Percentiles rank a stretch among this genome's conserved stretches.
Conservation (phyloP, 805 yeast genomes). For the Pichia heedii region DNA sequence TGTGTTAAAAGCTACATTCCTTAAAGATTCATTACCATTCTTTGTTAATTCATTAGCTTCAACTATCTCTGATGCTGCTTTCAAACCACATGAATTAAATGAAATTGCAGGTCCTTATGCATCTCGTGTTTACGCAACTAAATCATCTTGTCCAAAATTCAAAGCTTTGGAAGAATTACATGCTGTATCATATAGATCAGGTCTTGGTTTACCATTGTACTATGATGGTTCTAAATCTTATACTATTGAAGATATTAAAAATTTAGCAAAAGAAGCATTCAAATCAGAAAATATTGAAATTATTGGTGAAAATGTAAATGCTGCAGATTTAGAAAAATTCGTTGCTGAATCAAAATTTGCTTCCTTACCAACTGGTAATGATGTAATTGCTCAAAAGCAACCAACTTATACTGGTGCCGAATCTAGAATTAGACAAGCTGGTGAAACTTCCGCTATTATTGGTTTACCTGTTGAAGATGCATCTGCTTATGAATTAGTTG, state of each 20-base stretch:
- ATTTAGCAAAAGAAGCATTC: conserved; percentile 60
- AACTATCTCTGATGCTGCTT: conserved; percentile 59
- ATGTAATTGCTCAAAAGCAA: conserved; percentile 29
- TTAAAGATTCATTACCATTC: conserved; percentile 84
- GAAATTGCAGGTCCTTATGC: conserved; percentile 83
- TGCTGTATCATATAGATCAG: conserved; percentile 73
- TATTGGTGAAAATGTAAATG: conserved; percentile 64
- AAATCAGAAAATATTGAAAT: conserved; percentile 63
- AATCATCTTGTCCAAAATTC: conserved; percentile 41
- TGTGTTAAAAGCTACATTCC: conserved; percentile 70
- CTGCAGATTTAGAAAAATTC: conserved; percentile 59
- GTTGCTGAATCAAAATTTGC: conserved; percentile 58
- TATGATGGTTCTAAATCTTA: conserved; percentile 56
- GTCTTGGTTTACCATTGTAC: conserved; percentile 76
- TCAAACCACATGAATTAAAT: conserved; percentile 71
- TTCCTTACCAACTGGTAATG: conserved; percentile 52
- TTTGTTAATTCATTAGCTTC: conserved; percentile 79
- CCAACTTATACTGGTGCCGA: conserved; percentile 55
- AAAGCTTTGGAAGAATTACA: conserved; percentile 73
- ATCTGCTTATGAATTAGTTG: conserved; percentile 60
- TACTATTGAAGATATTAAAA: conserved; percentile 54
- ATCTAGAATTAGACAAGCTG: conserved; percentile 54
- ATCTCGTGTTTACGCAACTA: conserved; percentile 48
- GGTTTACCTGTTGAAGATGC: conserved; percentile 68
- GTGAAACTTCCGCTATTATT: conserved; percentile 64